Base-by-base conservation (phyloP, 768 basidiomycete genomes). In the Russula sp. region DNA sequence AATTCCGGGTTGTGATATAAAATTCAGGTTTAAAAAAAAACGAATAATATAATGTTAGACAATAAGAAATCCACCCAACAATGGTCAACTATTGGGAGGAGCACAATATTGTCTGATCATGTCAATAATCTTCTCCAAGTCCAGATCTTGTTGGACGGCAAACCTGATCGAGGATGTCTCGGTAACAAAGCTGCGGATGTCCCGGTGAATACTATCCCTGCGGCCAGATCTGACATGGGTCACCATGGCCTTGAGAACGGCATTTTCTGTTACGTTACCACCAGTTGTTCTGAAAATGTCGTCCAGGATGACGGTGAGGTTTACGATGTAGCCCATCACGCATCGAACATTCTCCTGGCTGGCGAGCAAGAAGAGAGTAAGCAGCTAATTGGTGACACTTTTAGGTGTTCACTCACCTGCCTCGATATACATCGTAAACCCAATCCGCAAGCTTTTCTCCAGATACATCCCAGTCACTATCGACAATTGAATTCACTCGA, bases 321-420 rank as follows among this genome's bases (percentile, higher is more conserved):
- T 42, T 28, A 57, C 40, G 40, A 57, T 57, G 40, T 57, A 57
- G 22, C 55, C 55, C 55, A 57, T 57, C 40, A 57, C 9, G 18
- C 55, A 57, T 57, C 26, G 55, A 26, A 57, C 55, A 30, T 42
- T 57, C 26, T 57, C 55, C 20, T 20, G 40, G 13, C 55, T 57
- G 11, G 9, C 1, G 11, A 20, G 5, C 16, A 1, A 57, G 34
- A 16, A 57, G 24, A 57, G 24, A 20, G 14, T 44, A 3, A 30
- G 6, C 8, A 44, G 24, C 5, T 1, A 28, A 26, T 10, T 30
- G 3, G 20, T 8, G 22, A 18, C 3, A 2, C 7, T 11, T n/a
- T 28, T 9, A 40, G 3, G 10, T 20, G 22, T 13, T 6, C 9
- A 44, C 55, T 44, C 55, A 42, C 55, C 55, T 57, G 13, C 55